Evolutionary conservation across 1,284 basidiomycete genomes (phyloP).

Genomic region (Ustilago shanxiensis): DNA sequence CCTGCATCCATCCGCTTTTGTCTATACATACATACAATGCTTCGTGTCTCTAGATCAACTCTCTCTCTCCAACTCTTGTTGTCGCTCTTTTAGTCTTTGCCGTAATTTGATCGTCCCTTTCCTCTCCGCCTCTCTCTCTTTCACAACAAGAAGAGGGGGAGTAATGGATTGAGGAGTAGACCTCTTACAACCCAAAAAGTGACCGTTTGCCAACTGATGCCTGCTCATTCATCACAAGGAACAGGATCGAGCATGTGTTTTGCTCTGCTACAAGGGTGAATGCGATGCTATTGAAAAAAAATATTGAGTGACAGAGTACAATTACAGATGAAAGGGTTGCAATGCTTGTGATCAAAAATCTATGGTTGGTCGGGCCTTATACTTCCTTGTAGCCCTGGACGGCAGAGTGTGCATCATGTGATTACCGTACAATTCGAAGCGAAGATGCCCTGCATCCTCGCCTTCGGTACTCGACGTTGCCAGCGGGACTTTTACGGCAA

Average conservation of each 20-base stretch:
- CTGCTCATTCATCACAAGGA: background rate
- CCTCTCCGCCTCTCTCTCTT: slow-evolving; percentile 11
- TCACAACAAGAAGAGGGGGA: background rate
- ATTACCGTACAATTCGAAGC: slow-evolving; percentile 51
- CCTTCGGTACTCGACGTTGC: background rate
- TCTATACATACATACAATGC: slow-evolving; percentile 4
- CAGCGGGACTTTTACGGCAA: slow-evolving; percentile 42
- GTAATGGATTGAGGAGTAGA: slow-evolving; percentile 7
- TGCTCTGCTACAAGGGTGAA: background rate
- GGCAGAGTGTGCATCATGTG: slow-evolving; percentile 57
- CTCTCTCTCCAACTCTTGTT: slow-evolving; percentile 2
- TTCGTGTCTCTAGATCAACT: slow-evolving; percentile 6
- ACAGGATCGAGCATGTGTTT: background rate
- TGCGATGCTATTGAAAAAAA: background rate
- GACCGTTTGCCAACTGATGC: background rate
- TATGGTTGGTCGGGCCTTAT: slow-evolving; percentile 50
- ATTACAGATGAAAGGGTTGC: slow-evolving; percentile 12
- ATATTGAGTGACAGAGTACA: slow-evolving; percentile 7
- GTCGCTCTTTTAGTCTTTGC: slow-evolving; percentile 6
- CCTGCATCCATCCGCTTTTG: slow-evolving; percentile 4
- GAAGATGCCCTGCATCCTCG: slow-evolving; percentile 15
- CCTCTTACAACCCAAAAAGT: background rate
- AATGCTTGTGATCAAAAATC: slow-evolving; percentile 30
- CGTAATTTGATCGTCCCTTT: slow-evolving; percentile 4
- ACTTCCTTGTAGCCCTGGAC: slow-evolving; percentile 48